Base-by-base conservation (phyloP, 768 basidiomycete species). In the Lactarius sanguifluus region DNA sequence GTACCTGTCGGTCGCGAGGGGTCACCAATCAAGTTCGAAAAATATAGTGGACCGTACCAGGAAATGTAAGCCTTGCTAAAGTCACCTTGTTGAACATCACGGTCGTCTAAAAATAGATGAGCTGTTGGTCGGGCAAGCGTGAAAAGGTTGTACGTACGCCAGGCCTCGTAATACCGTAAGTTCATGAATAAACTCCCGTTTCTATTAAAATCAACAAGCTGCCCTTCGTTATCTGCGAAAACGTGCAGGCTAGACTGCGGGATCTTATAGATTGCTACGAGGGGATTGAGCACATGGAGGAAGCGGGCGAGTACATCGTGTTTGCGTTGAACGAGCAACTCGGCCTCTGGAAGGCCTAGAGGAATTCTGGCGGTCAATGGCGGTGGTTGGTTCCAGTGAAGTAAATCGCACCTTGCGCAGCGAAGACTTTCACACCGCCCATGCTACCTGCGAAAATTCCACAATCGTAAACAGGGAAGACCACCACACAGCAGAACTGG, bases 141-240 rank as follows among this genome's bases (percentile, higher is more conserved):
- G 40, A 38, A 50, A 28, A 40, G 57, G n/a, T 43, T 43, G 30
- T n/a, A 83, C 89, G 80, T 75, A 94, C 91, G 94, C 92, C 92
- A 94, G 59, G 88, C 84, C 72, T 91, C 83, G 67, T 86, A 95
- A 75, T 89, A 96, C 25, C 94, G 83, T 28, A 94, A 77, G 74
- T 97, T 98, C 65, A 97, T 76, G 77, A 94, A 98, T 18, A 98
- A 81, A 65, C 90, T 91, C 3, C 91, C 94, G 57, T 86, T 86
- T 32, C 94, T 81, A 75, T 98, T 99, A 81, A 99, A 98, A 1
- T 95, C 97, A 62, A 98, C 96, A 15, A 91, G 77, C 1, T 87
- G 88, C 1, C 96, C 96, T 5, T 79, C 78, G 25, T 81, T 74
- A 73, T 98, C 96, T 76, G 87, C 90, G 75, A 98, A 98, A 6